phyloP scores from a whole-genome alignment of 2,329 filamentous ascomycete genomes.

The Magnaporthiopsis poae region DNA sequence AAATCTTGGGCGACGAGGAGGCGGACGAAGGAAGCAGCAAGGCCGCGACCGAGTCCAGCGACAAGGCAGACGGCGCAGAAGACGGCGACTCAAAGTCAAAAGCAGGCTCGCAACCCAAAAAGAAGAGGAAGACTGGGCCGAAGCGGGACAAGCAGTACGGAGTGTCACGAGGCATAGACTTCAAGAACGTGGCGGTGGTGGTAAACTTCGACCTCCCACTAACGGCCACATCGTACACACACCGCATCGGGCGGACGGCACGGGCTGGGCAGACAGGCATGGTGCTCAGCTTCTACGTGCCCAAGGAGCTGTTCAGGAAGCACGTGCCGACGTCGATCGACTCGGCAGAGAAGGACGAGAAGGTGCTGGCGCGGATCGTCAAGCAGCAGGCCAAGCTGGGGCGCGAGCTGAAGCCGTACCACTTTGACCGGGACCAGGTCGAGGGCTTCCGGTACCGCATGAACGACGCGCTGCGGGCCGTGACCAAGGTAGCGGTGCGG shows the following conservation, averaged over 20 bases:
- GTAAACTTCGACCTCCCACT: constrained; percentile 94
- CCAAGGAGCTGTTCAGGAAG: constrained; percentile 70
- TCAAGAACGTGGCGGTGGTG: constrained; percentile 86
- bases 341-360: constrained; percentile 73
- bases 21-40: constrained; percentile 21
- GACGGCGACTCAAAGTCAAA: constrained; percentile 21
- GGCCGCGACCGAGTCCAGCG: constrained; percentile 16
- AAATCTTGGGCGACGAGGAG: constrained; percentile 26
- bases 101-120: constrained; percentile 31
- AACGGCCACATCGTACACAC: constrained; percentile 86
- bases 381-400: constrained; percentile 73
- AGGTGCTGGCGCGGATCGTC: constrained; percentile 68
- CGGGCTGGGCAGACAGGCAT: constrained; percentile 86
- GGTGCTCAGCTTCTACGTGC: constrained; percentile 89
- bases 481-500: constrained; percentile 80
- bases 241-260: constrained; percentile 87
- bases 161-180: constrained; percentile 92
- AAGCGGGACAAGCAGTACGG: constrained; percentile 79
- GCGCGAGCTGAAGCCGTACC: constrained; percentile 76
- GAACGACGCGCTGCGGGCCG: constrained; percentile 79
- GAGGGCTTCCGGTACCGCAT: constrained; percentile 92
- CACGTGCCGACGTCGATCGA: constrained; percentile 77
- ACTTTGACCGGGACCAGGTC: constrained; percentile 88
- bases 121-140: constrained; percentile 57
- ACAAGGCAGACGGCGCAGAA: constrained; percentile 20